Percentiles rank a stretch among this genome's conserved stretches.
Evolutionary conservation across 164 flowering plant genomes (phyloP).

Genomic region (Vitis vinifera): ASM3070453v1 NC_081818.1:21151001-21151500

Average conservation of each 20-base stretch:
- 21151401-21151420: slow-evolving; percentile 44
- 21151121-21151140: no score
- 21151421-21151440: slow-evolving; percentile 31
- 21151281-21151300: slow-evolving; percentile 3
- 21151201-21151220: no score
- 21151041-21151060: no score
- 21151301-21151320: slow-evolving; percentile 2
- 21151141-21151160: no score
- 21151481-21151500: slow-evolving; percentile 52
- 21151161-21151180: no score
- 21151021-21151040: no score
- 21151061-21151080: no score
- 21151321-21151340: neutral
- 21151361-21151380: slow-evolving; percentile 46
- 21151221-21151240: neutral
- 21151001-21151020: no score
- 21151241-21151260: neutral
- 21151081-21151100: no score
- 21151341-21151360: slow-evolving; percentile 12
- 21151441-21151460: slow-evolving; percentile 32
- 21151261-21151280: no score
- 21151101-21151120: no score
- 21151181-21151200: no score
- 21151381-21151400: slow-evolving; percentile 34
- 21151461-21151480: slow-evolving; percentile 26